A percentile compares a stretch with the other conserved stretches of the same genome.
Conservation (phyloP, 2,329 filamentous ascomycete species). For the Pyrenochaeta sp. region DNA sequence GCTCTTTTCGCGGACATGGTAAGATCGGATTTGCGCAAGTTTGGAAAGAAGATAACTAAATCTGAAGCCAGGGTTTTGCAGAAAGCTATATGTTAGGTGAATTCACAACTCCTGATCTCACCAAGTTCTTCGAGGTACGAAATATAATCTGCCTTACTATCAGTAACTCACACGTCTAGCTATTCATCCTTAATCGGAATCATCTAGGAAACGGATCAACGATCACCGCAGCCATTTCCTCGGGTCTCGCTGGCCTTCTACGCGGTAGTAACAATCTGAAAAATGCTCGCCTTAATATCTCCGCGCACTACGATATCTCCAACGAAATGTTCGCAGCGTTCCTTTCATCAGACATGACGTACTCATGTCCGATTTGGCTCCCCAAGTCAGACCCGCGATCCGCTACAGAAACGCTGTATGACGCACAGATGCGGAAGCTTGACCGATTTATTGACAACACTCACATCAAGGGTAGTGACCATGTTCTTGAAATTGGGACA, state of each 20-base stretch:
- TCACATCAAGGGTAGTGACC: constrained; percentile 68
- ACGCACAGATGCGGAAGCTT: constrained; percentile 73
- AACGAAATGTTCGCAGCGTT: constrained; percentile 80
- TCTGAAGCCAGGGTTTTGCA: constrained; percentile 64
- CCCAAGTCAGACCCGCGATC: constrained; percentile 50
- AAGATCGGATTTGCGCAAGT: constrained; percentile 13
- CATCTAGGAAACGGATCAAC: constrained; percentile 70
- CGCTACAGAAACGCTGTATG: constrained; percentile 66
- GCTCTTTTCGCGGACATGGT: constrained; percentile 75
- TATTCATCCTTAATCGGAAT: constrained; percentile 75
- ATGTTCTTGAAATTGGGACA: constrained; percentile 77
- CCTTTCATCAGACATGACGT: constrained; percentile 78
- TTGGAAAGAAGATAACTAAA: not conserved
- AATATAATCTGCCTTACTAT: not conserved
- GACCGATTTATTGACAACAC: constrained; percentile 71
- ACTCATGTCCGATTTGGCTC: constrained; percentile 74
- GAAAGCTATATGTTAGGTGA: constrained; percentile 78
- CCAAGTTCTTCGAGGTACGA: constrained; percentile 70
- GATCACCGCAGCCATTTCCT: constrained; percentile 65
- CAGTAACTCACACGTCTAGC: constrained; percentile 50
- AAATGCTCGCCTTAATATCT: constrained; percentile 68
- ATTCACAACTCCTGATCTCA: constrained; percentile 70
- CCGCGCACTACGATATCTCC: constrained; percentile 77
- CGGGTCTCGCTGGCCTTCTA: constrained; percentile 63
- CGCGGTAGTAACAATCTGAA: constrained; percentile 56